phyloP scores from a whole-genome alignment of 352 stramenopile species.

The Sclerospora graminicola region DNA sequence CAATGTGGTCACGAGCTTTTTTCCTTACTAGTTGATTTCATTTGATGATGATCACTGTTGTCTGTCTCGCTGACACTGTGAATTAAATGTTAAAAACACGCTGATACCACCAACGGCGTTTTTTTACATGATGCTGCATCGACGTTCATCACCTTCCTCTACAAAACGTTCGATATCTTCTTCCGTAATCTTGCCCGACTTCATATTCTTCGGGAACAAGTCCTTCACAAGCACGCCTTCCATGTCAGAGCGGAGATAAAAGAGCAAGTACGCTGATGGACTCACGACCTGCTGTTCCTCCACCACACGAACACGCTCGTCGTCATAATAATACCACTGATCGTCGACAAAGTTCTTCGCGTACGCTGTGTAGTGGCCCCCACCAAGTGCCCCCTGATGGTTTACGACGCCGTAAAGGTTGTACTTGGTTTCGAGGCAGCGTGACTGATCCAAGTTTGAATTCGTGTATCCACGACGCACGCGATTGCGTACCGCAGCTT shows the following conservation, averaged over 20 bases:
- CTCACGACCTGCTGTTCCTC: conserved; percentile 81
- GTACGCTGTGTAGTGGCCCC: conserved; percentile 83
- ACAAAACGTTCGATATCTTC: conserved; percentile 86
- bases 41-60: no score
- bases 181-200: conserved; percentile 77
- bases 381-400: conserved; percentile 78
- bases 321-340: conserved; percentile 88
- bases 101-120: no score
- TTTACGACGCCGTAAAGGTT: conserved; percentile 85
- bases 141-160: conserved; percentile 68
- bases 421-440: conserved; percentile 82
- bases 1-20: no score
- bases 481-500: conserved; percentile 46
- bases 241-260: conserved; percentile 88
- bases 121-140: conserved; percentile 82
- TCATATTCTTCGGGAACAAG: conserved; percentile 81
- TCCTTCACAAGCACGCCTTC: conserved; percentile 70
- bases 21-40: no score
- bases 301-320: conserved; percentile 79
- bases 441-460: conserved; percentile 81
- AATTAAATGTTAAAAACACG: no score
- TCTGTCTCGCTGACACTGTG: no score
- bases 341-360: conserved; percentile 84
- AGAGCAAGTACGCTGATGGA: conserved; percentile 86
- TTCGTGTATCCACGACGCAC: conserved; percentile 80